Evolutionary conservation across 352 stramenopile genomes (phyloP).

Genomic region (Globisporangium uncinulatum): DNA sequence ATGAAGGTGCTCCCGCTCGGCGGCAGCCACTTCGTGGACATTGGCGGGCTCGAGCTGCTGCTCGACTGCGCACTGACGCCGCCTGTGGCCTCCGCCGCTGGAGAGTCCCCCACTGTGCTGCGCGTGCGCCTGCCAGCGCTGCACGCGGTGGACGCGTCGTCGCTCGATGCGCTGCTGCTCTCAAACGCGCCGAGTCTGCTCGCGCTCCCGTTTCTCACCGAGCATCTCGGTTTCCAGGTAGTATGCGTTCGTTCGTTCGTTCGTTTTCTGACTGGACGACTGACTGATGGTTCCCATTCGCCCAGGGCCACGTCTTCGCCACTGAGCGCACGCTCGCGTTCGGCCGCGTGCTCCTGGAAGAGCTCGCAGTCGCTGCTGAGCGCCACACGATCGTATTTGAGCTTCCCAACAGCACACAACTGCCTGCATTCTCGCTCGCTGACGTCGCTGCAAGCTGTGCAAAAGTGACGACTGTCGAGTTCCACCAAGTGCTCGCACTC

Average conservation of each 20-base stretch:
- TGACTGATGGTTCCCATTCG: background rate
- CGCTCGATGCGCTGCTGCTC: constrained; percentile 67
- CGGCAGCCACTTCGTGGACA: constrained; percentile 68
- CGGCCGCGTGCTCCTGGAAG: constrained; percentile 62
- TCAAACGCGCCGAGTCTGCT: constrained; percentile 71
- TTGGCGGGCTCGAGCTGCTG: constrained; percentile 75
- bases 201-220: constrained; percentile 67
- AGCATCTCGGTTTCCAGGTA: constrained; percentile 67
- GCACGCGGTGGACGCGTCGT: constrained; percentile 42
- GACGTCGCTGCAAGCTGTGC: constrained; percentile 41
- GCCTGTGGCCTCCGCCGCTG: constrained; percentile 1
- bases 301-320: constrained; percentile 53
- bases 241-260: background rate
- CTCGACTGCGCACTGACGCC: constrained; percentile 62
- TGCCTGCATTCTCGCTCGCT: constrained; percentile 25
- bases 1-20: background rate
- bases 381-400: constrained; percentile 13
- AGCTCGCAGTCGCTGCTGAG: constrained; percentile 29
- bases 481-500: constrained; percentile 44
- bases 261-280: background rate
- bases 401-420: background rate
- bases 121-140: constrained; percentile 30
- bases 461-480: constrained; percentile 53
- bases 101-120: constrained; percentile 10
- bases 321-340: constrained; percentile 68